phyloP scores from a whole-genome alignment of 179 eudicot species.

The Actinidia chinensis region DNA sequence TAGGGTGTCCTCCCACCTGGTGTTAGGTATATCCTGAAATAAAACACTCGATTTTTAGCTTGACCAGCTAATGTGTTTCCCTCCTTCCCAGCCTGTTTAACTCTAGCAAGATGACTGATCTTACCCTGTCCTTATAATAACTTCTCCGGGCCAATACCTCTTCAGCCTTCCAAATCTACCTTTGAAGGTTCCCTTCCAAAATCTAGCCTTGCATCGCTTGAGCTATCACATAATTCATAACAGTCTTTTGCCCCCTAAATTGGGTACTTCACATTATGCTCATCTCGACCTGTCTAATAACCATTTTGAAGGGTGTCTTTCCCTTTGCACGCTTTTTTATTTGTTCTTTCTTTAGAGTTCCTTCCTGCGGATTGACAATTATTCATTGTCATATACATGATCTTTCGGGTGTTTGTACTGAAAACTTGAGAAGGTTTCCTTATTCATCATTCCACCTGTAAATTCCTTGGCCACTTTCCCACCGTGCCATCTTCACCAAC shows the following conservation, averaged over 20 bases:
- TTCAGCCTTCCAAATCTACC: not conserved
- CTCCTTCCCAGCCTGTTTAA: slow-evolving; percentile 43
- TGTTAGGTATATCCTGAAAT: slow-evolving; percentile 51
- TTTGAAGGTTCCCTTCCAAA: not conserved
- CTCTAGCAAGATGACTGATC: slow-evolving; percentile 35
- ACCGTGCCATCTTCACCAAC: slow-evolving; percentile 28
- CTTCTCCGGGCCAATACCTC: slow-evolving; percentile 36
- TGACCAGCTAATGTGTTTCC: slow-evolving; percentile 39
- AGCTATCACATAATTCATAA: slow-evolving; percentile 49
- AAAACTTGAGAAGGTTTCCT: slow-evolving; percentile 49
- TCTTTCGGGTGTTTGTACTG: slow-evolving; percentile 60
- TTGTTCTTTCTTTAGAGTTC: too few relatives aligned
- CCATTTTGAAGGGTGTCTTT: slow-evolving; percentile 48
- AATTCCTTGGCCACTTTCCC: slow-evolving; percentile 39
- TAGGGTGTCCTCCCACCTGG: slow-evolving; percentile 47
- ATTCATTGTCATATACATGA: slow-evolving; percentile 56
- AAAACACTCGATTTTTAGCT: slow-evolving; percentile 47
- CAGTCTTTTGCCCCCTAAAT: slow-evolving; percentile 40
- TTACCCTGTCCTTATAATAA: slow-evolving; percentile 51
- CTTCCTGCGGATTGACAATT: slow-evolving; percentile 41
- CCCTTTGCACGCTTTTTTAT: too few relatives aligned
- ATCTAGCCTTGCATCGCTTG: slow-evolving; percentile 38
- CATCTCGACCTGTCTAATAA: slow-evolving; percentile 53
- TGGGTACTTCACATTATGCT: slow-evolving; percentile 37
- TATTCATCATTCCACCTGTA: slow-evolving; percentile 59